Conservation (phyloP, 1,284 basidiomycete genomes). For the Marasmius tenuissimus region DNA sequence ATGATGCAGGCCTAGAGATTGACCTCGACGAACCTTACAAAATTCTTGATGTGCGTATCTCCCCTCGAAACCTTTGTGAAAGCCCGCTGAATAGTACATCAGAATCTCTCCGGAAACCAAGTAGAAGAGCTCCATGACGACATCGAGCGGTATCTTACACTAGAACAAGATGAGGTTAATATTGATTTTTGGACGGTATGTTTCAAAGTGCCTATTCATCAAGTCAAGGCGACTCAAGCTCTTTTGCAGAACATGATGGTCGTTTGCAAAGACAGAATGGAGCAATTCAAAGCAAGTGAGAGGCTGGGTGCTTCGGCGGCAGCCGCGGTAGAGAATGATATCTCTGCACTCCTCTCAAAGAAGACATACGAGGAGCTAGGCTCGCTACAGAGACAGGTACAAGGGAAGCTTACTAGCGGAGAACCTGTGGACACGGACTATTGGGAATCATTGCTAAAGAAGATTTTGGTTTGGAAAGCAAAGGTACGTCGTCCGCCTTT, state of each 20-base stretch:
- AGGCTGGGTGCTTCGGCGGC: slow-evolving; percentile 65
- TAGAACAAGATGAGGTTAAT: slow-evolving; percentile 85
- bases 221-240: background rate
- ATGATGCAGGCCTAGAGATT: slow-evolving; percentile 91
- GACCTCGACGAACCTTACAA: slow-evolving; percentile 98
- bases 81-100: slow-evolving; percentile 21
- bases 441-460: slow-evolving; percentile 93
- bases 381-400: slow-evolving; percentile 83
- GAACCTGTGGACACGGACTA: slow-evolving; percentile 98
- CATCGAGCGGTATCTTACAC: slow-evolving; percentile 87
- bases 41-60: slow-evolving; percentile 81
- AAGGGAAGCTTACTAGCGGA: slow-evolving; percentile 85
- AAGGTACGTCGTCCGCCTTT: slow-evolving; percentile 56
- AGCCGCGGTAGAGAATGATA: slow-evolving; percentile 80
- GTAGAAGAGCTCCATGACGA: slow-evolving; percentile 93
- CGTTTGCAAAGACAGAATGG: slow-evolving; percentile 91
- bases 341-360: slow-evolving; percentile 70
- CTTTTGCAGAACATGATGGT: slow-evolving; percentile 87
- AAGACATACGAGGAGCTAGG: slow-evolving; percentile 85
- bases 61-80: background rate
- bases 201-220: background rate
- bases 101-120: slow-evolving; percentile 88
- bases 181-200: slow-evolving; percentile 97
- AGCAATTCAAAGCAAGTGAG: slow-evolving; percentile 63
- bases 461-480: slow-evolving; percentile 97